These are phyloP conservation scores for Camellia oleifera DNA, from an alignment of 179 eudicot species.

Conservation along the genomic window DNA sequence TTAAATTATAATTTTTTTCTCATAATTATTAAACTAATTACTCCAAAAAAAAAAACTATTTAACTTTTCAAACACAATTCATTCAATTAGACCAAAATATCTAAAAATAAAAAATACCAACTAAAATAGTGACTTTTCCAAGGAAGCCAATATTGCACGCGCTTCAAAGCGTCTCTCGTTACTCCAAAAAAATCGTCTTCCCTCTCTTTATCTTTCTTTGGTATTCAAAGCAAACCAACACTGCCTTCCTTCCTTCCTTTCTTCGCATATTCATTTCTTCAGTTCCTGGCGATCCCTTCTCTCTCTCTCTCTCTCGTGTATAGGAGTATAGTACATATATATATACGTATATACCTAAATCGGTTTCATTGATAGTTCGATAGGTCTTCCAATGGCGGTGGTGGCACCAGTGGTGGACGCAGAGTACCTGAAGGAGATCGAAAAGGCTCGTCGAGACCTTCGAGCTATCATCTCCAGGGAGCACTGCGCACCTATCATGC, in stretches of 20 bases:
- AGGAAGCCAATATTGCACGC: not conserved
- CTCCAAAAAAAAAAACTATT: too few species aligned
- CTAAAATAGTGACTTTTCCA: too few species aligned
- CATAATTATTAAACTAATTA: too few species aligned
- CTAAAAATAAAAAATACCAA: too few species aligned
- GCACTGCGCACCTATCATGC: constrained; percentile 86
- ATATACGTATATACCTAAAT: not conserved
- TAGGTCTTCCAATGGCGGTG: constrained; percentile 15
- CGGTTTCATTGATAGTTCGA: not conserved
- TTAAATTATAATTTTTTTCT: too few species aligned
- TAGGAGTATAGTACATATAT: too few species aligned
- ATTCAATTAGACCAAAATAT: too few species aligned
- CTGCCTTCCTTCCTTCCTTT: not conserved
- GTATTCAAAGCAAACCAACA: not conserved
- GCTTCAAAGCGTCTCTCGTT: not conserved
- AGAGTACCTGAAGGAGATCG: constrained; percentile 61
- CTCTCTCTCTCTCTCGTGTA: not conserved
- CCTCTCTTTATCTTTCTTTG: not conserved
- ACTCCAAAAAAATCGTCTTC: not conserved
- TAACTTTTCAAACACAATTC: too few species aligned
- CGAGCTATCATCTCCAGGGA: constrained; percentile 66
- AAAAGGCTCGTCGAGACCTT: constrained; percentile 64
- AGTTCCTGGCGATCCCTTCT: not conserved
- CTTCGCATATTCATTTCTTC: not conserved
- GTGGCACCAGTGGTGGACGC: constrained; percentile 33